Conservation (phyloP, 2,329 filamentous ascomycete species). For the Nemania sp. region DNA sequence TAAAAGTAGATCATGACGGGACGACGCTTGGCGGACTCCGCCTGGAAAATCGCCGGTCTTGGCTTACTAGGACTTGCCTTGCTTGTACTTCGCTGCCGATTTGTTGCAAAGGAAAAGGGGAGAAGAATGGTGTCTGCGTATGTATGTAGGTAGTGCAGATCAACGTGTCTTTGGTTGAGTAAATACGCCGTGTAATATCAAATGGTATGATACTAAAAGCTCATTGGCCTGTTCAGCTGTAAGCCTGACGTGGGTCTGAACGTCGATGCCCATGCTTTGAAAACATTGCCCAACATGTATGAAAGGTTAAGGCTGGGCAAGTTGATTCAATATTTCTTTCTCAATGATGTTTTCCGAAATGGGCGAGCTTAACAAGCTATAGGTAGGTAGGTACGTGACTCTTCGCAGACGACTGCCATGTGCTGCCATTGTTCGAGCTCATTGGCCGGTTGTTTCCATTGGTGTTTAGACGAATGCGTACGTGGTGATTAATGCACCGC, state of each 20-base stretch:
- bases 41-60: neutral
- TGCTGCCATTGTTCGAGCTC: slow-evolving; percentile 3
- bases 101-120: neutral
- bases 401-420: slow-evolving; percentile 6
- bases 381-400: neutral
- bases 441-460: slow-evolving; percentile 6
- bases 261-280: neutral
- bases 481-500: neutral
- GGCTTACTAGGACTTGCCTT: slow-evolving; percentile 2
- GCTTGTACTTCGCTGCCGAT: neutral
- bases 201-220: neutral
- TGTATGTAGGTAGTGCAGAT: neutral
- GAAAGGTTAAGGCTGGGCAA: neutral
- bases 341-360: too few species aligned
- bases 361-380: neutral
- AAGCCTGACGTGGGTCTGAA: neutral
- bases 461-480: neutral
- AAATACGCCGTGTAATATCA: neutral
- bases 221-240: slow-evolving; percentile 1
- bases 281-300: neutral
- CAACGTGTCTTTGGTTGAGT: neutral
- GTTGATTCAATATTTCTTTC: neutral
- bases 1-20: slow-evolving; percentile 12
- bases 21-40: slow-evolving; percentile 13
- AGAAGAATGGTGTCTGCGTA: neutral